Percentiles rank a stretch among this genome's conserved stretches.
Conservation (phyloP, 2,329 filamentous ascomycete species). For the Hypoxylon sp. region DNA sequence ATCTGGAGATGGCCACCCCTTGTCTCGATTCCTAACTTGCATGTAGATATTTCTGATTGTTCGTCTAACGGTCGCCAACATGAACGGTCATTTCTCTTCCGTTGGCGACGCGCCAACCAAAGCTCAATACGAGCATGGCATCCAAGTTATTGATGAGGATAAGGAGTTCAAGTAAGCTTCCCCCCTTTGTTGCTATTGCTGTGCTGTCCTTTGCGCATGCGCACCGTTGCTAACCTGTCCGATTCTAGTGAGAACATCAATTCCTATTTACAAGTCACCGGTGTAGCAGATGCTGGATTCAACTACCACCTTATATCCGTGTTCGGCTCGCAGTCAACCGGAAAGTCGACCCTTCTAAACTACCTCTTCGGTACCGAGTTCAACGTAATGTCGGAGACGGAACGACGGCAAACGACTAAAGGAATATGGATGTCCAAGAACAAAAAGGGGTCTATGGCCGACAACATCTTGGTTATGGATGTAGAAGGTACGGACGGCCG, state of each 20-base stretch:
- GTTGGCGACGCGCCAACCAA: slow-evolving; percentile 76
- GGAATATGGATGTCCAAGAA: slow-evolving; percentile 99
- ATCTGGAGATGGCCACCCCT: slow-evolving; percentile 36
- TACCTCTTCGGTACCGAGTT: slow-evolving; percentile 96
- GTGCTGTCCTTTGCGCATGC: slow-evolving; percentile 5
- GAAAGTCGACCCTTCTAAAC: slow-evolving; percentile 97
- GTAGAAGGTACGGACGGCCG: slow-evolving; percentile 97
- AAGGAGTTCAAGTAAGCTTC: slow-evolving; percentile 92
- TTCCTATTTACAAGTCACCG: slow-evolving; percentile 83
- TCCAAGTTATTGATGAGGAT: slow-evolving; percentile 96
- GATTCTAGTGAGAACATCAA: slow-evolving; percentile 77
- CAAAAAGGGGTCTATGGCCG: slow-evolving; percentile 85
- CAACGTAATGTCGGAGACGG: slow-evolving; percentile 96
- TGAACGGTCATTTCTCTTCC: slow-evolving; percentile 87
- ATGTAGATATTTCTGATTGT: slow-evolving; percentile 29
- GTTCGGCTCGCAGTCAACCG: slow-evolving; percentile 98
- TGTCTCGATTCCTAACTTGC: slow-evolving; percentile 29
- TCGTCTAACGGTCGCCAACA: slow-evolving; percentile 52
- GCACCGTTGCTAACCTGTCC: slow-evolving; percentile 36
- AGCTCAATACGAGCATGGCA: slow-evolving; percentile 87
- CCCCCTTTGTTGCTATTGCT: slow-evolving; percentile 24
- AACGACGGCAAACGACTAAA: slow-evolving; percentile 96
- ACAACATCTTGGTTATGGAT: slow-evolving; percentile 99
- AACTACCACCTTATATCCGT: slow-evolving; percentile 99
- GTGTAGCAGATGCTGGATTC: slow-evolving; percentile 91